Evolutionary conservation across 768 basidiomycete species (phyloP), one percentile per base, ranked within the genome.

Genomic region (Amanita pseudoporphyria): DNA sequence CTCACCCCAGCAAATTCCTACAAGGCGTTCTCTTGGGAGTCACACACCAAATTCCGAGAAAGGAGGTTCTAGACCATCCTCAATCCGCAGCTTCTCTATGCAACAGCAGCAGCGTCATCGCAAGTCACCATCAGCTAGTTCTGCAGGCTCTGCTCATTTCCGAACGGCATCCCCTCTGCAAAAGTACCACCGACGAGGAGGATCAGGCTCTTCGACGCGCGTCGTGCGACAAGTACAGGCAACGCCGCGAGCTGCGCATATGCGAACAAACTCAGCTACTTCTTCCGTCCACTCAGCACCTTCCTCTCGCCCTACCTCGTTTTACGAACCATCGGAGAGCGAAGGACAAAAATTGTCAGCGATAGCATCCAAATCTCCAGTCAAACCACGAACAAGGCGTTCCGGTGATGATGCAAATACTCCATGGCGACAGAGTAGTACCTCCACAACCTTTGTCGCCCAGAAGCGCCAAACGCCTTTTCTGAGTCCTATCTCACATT

Each of bases 41-140:
- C 85, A 85, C 48, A 94, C 93, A 0, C 93, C 91, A 0, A 92
- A 86, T 45, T 92, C 90, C 24, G 93, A 96, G 56, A 72, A 75
- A 40, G 87, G 84, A 18, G 36, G 35, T 6, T 94, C 90, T 1
- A 71, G 90, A 21, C 89, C 92, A 1, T 87, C 87, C 0, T 93
- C 91, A 0, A 73, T 89, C n/a, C 81, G 76, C n/a, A 93, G 89
- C 56, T 75, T 85, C 61, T 76, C 77, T 9, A 73, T 73, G 65
- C 78, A 77, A 38, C 39, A 30, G 54, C 74, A 67, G 36, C 49
- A 52, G 28, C 71, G 79, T 40, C 82, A 89, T 64, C 71, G 80
- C 36, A 84, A 86, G 67, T 83, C 84, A 5, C 82, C 88, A 1
- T 85, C 90, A 6, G 74, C 78, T 37, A 82, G 83, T 65, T 93